Percentiles rank a stretch among this genome's conserved stretches.
phyloP scores from a whole-genome alignment of 257 asterid genomes.

The Gentiana macrophylla region DNA sequence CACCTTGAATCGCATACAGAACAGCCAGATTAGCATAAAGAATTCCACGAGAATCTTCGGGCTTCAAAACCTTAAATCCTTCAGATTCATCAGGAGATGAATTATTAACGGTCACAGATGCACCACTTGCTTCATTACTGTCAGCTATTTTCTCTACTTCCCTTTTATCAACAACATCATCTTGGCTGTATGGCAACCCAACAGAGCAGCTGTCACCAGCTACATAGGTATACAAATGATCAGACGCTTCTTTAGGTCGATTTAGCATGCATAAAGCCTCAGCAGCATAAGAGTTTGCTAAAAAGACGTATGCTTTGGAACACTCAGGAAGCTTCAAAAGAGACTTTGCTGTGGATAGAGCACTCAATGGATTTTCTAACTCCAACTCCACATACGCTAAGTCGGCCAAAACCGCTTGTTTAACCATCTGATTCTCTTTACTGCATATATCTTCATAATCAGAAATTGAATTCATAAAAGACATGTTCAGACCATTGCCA shows the following conservation, averaged over 20 bases:
- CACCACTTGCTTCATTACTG: constrained; percentile 35
- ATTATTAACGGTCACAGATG: constrained; percentile 12
- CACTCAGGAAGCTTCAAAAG: constrained; percentile 45
- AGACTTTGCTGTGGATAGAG: constrained; percentile 47
- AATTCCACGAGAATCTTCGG: constrained; percentile 77
- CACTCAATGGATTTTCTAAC: constrained; percentile 56
- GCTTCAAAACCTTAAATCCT: constrained; percentile 35
- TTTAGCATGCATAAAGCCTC: constrained; percentile 83
- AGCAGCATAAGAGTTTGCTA: constrained; percentile 68
- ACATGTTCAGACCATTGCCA: constrained; percentile 29
- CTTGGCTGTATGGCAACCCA: constrained; percentile 53
- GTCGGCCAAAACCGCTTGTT: constrained; percentile 63
- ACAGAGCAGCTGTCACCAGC: constrained; percentile 33
- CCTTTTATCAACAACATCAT: constrained; percentile 56
- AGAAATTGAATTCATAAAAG: constrained; percentile 34
- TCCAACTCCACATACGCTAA: constrained; percentile 68
- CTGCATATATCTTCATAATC: constrained; percentile 38
- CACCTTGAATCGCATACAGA: constrained; percentile 46
- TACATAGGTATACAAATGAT: constrained; percentile 31
- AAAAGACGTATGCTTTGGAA: constrained; percentile 40
- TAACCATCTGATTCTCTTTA: constrained; percentile 57
- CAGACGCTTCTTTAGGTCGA: constrained; percentile 77
- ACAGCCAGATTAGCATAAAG: constrained; percentile 54
- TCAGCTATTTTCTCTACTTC: constrained; percentile 39
- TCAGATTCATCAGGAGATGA: constrained; percentile 31